phyloP scores from a whole-genome alignment of 1,284 basidiomycete species.

The Cryptococcus sp. region DNA sequence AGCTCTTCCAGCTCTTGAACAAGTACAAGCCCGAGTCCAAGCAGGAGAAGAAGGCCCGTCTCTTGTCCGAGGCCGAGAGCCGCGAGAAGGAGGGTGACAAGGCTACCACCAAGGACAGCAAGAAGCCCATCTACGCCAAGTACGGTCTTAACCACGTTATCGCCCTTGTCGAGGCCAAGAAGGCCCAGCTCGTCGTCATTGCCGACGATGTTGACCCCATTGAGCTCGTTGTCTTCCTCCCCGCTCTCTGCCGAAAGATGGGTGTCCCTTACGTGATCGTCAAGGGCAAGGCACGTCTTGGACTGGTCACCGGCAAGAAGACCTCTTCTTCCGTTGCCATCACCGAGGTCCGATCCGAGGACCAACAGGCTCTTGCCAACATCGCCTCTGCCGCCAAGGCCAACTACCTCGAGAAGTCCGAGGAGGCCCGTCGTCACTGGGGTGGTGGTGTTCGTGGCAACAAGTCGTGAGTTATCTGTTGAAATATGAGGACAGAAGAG shows the following conservation, averaged over 20 bases:
- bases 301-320: constrained; percentile 73
- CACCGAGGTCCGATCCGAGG: constrained; percentile 93
- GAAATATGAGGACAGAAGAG: no score
- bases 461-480: constrained; percentile 60
- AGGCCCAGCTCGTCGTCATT: constrained; percentile 94
- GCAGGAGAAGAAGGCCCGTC: constrained; percentile 96
- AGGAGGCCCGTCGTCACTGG: constrained; percentile 88
- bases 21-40: constrained; percentile 73
- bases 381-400: constrained; percentile 93
- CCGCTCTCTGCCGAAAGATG: constrained; percentile 98
- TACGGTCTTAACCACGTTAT: constrained; percentile 97
- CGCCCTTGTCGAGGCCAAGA: constrained; percentile 94
- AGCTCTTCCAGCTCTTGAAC: constrained; percentile 97
- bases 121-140: constrained; percentile 95
- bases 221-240: constrained; percentile 96
- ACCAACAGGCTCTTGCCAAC: constrained; percentile 88
- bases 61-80: constrained; percentile 72
- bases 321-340: constrained; percentile 87
- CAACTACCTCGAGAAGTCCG: constrained; percentile 98
- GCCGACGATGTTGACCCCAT: constrained; percentile 99
- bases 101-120: constrained; percentile 62
- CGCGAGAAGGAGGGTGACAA: constrained; percentile 59
- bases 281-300: constrained; percentile 94
- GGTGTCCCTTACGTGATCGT: constrained; percentile 96
- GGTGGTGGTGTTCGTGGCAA: constrained; percentile 93